A percentile compares a stretch with the other conserved stretches of the same genome.
These are phyloP conservation scores for Fusarium pseudoanthophilum DNA, from an alignment of 2,329 filamentous ascomycete genomes.

Conservation along the genomic window DNA sequence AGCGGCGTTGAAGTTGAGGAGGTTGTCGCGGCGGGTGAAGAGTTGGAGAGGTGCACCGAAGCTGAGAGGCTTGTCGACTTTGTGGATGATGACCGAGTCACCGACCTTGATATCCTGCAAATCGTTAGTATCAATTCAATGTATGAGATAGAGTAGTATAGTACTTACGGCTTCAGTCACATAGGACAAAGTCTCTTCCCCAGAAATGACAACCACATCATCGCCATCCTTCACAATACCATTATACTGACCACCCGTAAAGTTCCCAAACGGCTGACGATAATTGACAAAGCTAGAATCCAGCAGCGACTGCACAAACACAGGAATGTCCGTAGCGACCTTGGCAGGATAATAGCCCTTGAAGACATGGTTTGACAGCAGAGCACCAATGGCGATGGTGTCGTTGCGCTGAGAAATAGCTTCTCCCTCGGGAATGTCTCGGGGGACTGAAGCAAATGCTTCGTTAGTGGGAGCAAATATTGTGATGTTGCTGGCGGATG, in stretches of 20 bases:
- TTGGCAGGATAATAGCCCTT: conserved; percentile 45
- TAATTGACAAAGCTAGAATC: conserved; percentile 46
- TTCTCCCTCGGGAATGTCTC: conserved; percentile 47
- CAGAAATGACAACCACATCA: conserved; percentile 49
- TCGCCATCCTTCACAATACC: conserved; percentile 48
- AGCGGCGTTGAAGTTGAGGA: conserved; percentile 46
- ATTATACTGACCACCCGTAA: conserved; percentile 52
- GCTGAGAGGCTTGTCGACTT: conserved; percentile 43
- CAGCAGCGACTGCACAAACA: conserved; percentile 46
- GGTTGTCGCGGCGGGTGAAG: conserved; percentile 44
- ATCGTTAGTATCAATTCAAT: neutral
- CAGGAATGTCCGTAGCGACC: conserved; percentile 45
- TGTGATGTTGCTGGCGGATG: conserved; percentile 48
- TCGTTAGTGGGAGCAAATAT: conserved; percentile 51
- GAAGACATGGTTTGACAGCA: conserved; percentile 49
- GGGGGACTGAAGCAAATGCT: conserved; percentile 48
- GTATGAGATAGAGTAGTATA: neutral
- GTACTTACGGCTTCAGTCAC: conserved; percentile 47
- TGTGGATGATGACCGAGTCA: conserved; percentile 46
- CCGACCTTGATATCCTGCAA: conserved; percentile 45
- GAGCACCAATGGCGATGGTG: conserved; percentile 46
- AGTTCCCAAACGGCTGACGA: conserved; percentile 51
- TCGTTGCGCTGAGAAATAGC: conserved; percentile 47
- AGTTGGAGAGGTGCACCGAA: conserved; percentile 47
- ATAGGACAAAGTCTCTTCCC: conserved; percentile 46